These are phyloP conservation scores for Claviceps paspali DNA, from an alignment of 2,329 filamentous ascomycete genomes.

Conservation along the genomic window DNA sequence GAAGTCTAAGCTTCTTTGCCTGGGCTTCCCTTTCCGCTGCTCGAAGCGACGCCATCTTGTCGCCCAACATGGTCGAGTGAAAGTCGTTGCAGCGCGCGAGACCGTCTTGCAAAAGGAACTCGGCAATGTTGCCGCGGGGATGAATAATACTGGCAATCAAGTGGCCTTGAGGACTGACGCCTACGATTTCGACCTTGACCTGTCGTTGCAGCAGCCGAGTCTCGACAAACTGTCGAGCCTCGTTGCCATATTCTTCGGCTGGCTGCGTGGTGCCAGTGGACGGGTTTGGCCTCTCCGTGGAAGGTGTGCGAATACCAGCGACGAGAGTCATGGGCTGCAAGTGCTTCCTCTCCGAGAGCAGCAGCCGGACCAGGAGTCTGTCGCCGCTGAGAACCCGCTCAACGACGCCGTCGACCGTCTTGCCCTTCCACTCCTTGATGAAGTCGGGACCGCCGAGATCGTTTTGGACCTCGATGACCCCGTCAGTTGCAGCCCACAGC, in stretches of 20 bases:
- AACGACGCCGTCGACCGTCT: constrained; percentile 70
- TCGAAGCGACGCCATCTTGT: constrained; percentile 73
- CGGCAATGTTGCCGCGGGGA: constrained; percentile 82
- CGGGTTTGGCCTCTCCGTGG: constrained; percentile 71
- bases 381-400: constrained; percentile 88
- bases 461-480: constrained; percentile 62
- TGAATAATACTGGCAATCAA: constrained; percentile 81
- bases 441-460: constrained; percentile 71
- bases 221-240: constrained; percentile 81
- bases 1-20: constrained; percentile 59
- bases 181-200: constrained; percentile 69
- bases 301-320: constrained; percentile 75
- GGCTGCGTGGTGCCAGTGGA: constrained; percentile 67
- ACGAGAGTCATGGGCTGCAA: constrained; percentile 77
- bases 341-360: constrained; percentile 72
- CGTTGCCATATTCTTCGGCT: constrained; percentile 79
- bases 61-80: constrained; percentile 81
- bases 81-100: constrained; percentile 88
- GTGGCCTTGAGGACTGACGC: constrained; percentile 77
- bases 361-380: constrained; percentile 68
- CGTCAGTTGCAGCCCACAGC: constrained; percentile 54
- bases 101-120: constrained; percentile 77
- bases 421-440: constrained; percentile 69
- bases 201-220: constrained; percentile 70
- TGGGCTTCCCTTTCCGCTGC: constrained; percentile 79